A percentile compares a stretch with the other conserved stretches of the same genome.
These are phyloP conservation scores for Paramecium tetraurelia DNA, from an alignment of 73 alveolate species.

Conservation along the genomic window DNA sequence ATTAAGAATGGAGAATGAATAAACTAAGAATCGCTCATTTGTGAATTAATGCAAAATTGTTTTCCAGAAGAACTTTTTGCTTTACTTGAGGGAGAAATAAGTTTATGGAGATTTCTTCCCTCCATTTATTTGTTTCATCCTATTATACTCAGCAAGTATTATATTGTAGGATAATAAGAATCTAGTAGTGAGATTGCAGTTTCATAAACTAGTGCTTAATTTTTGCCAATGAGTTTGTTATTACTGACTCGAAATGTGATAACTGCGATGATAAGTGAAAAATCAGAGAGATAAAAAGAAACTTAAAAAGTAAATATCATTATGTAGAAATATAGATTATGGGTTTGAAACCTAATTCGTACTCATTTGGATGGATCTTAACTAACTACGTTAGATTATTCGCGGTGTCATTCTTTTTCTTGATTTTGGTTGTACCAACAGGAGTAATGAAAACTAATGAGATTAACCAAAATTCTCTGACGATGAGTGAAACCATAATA, in stretches of 20 bases:
- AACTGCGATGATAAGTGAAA: neutral
- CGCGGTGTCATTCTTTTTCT: neutral
- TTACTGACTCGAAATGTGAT: neutral
- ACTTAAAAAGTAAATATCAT: slow-evolving; percentile 4
- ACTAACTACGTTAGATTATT: neutral
- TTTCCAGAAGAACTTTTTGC: neutral
- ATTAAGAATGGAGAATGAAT: neutral
- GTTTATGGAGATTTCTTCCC: neutral
- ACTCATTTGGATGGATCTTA: slow-evolving; percentile 23
- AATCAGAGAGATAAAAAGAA: slow-evolving; percentile 59
- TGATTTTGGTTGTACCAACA: neutral
- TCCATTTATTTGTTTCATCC: neutral
- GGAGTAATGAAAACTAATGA: neutral
- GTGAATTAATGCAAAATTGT: neutral
- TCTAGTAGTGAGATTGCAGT: neutral
- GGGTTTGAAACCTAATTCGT: neutral
- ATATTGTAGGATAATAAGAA: neutral
- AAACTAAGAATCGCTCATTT: neutral
- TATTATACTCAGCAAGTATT: neutral
- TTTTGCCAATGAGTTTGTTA: neutral
- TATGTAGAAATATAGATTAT: neutral
- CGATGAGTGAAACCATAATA: neutral
- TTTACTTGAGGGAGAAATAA: neutral
- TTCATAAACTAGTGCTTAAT: neutral
- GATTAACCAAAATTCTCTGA: neutral